Percentiles rank a stretch among this genome's conserved stretches.
These are phyloP conservation scores for Paramecium biaurelia DNA, from an alignment of 73 alveolate genomes.

Conservation along the genomic window DNA sequence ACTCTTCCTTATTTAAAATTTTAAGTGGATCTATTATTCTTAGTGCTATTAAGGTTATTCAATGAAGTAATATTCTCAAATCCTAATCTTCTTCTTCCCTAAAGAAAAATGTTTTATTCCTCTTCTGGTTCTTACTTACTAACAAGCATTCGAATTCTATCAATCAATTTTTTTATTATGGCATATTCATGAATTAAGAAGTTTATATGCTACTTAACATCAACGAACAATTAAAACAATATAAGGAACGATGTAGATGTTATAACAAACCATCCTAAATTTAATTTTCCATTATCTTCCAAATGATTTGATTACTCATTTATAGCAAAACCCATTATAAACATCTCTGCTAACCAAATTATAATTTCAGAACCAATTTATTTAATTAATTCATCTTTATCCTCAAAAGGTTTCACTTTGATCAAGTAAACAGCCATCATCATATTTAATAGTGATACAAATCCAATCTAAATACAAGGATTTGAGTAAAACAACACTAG, in stretches of 20 bases:
- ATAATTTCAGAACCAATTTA: background rate
- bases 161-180: background rate
- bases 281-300: background rate
- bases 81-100: conserved; percentile 22
- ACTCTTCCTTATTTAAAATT: background rate
- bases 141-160: background rate
- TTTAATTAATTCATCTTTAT: background rate
- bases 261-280: conserved; percentile 21
- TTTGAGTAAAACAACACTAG: background rate
- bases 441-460: background rate
- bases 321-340: background rate
- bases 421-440: background rate
- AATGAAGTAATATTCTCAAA: background rate
- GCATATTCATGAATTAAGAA: background rate
- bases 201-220: conserved; percentile 8
- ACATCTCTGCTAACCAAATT: conserved; percentile 5
- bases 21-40: background rate
- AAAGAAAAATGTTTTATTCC: background rate
- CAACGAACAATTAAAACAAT: background rate
- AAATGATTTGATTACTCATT: background rate
- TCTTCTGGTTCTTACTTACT: conserved; percentile 7
- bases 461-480: background rate
- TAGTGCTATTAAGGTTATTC: background rate
- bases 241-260: background rate
- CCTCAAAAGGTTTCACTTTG: background rate